Percentiles rank a stretch among this genome's conserved stretches.
Evolutionary conservation across 352 stramenopile species (phyloP).

Genomic region (Phytophthora idaei): DNA sequence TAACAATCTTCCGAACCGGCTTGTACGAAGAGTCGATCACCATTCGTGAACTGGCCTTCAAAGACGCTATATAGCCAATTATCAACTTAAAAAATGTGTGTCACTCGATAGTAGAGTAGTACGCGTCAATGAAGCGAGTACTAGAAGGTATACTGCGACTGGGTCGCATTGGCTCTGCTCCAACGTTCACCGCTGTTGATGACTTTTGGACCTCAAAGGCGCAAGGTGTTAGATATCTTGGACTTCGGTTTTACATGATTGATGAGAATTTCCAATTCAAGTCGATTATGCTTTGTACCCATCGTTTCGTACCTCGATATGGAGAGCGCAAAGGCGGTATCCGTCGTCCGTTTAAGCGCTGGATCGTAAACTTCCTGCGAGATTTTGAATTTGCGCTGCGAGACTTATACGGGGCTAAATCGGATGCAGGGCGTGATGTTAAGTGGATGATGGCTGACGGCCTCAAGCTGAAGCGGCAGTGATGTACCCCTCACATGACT

Average conservation of each 20-base stretch:
- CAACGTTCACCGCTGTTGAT: slow-evolving; percentile 5
- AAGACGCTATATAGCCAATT: slow-evolving; percentile 8
- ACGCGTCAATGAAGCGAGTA: slow-evolving; percentile 6
- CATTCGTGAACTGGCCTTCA: slow-evolving; percentile 18
- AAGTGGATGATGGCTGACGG: slow-evolving; percentile 16
- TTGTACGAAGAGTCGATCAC: slow-evolving; percentile 19
- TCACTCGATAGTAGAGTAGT: slow-evolving; percentile 11
- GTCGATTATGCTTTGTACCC: slow-evolving; percentile 10
- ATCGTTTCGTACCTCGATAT: slow-evolving; percentile 14
- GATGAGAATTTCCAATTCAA: slow-evolving; percentile 7
- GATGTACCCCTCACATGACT: slow-evolving; percentile 10
- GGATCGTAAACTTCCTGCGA: slow-evolving; percentile 9
- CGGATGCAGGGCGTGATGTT: slow-evolving; percentile 1
- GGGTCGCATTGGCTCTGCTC: slow-evolving; percentile 3
- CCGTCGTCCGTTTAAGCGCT: slow-evolving; percentile 2
- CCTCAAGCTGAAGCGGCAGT: neutral
- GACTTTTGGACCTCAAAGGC: slow-evolving; percentile 20
- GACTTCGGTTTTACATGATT: slow-evolving; percentile 14
- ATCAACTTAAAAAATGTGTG: slow-evolving; percentile 4
- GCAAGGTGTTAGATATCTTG: slow-evolving; percentile 4
- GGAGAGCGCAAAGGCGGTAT: slow-evolving; percentile 12
- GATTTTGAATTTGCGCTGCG: slow-evolving; percentile 6
- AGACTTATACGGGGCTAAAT: neutral
- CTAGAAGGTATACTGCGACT: neutral
- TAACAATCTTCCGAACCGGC: slow-evolving; percentile 9